phyloP scores from a whole-genome alignment of 352 stramenopile species.

The Blastocystis sp. region DNA sequence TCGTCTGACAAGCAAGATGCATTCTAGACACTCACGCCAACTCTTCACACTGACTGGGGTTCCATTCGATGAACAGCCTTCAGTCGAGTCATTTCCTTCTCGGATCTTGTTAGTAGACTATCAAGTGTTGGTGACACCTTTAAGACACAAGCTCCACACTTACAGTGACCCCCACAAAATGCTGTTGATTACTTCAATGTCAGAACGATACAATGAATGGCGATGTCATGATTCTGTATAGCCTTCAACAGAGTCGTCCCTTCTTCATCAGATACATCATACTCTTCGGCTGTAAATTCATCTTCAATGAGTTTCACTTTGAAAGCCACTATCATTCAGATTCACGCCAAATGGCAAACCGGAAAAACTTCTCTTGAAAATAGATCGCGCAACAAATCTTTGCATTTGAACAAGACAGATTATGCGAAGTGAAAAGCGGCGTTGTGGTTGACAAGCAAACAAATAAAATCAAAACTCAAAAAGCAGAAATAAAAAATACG shows the following conservation, averaged over 20 bases:
- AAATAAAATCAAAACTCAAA: not conserved
- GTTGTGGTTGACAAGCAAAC: not conserved
- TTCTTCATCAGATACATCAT: not conserved
- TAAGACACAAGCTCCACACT: not conserved
- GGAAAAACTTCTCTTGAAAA: not conserved
- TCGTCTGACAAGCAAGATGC: not conserved
- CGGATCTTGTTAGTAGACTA: not conserved
- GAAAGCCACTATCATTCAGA: not conserved
- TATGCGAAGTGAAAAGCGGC: not conserved
- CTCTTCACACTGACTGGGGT: not conserved
- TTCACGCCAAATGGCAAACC: not conserved
- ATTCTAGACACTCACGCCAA: not conserved
- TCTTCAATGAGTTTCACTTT: not conserved
- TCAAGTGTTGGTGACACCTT: not conserved
- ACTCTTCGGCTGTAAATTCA: not conserved
- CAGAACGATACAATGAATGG: not conserved
- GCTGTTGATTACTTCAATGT: not conserved
- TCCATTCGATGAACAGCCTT: not conserved
- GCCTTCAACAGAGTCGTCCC: not conserved
- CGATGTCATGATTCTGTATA: not conserved
- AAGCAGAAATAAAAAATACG: not conserved
- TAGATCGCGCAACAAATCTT: not conserved
- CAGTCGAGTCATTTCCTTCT: not conserved
- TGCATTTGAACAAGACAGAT: not conserved
- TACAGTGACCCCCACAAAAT: not conserved